These are phyloP conservation scores for Arthrobotrys musiformis DNA, from an alignment of 2,329 filamentous ascomycete genomes.

Conservation along the genomic window DNA sequence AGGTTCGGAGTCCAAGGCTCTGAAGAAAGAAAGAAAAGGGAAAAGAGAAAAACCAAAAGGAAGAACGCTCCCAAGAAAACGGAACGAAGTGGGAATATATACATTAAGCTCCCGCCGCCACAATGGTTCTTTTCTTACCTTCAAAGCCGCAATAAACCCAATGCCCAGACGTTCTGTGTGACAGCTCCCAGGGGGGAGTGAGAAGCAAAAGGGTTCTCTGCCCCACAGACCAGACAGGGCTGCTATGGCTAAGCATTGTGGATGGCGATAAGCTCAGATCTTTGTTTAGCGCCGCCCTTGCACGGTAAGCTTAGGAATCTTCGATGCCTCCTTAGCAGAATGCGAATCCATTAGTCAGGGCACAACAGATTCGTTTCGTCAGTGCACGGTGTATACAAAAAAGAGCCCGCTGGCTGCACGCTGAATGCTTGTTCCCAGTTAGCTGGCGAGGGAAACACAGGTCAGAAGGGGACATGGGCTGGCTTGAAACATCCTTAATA, in stretches of 20 bases:
- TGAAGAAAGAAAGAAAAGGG: conserved; percentile 16
- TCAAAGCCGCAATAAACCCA: neutral
- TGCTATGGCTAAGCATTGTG: conserved; percentile 23
- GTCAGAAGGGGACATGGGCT: conserved; percentile 18
- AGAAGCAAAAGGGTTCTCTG: conserved; percentile 6
- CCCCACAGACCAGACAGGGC: conserved; percentile 14
- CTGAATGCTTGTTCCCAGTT: too few species aligned
- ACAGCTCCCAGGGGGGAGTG: conserved; percentile 21
- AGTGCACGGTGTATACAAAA: conserved; percentile 49
- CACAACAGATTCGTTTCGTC: conserved; percentile 39
- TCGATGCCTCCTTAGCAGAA: conserved; percentile 13
- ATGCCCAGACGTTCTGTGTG: conserved; percentile 37
- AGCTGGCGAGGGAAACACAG: neutral
- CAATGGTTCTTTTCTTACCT: neutral
- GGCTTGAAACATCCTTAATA: conserved; percentile 45
- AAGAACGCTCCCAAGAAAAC: conserved; percentile 8
- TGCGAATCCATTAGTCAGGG: conserved; percentile 2
- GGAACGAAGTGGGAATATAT: conserved; percentile 19
- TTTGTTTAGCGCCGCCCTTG: conserved; percentile 35
- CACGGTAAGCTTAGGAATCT: conserved; percentile 25
- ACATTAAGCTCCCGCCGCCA: neutral
- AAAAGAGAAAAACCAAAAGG: conserved; percentile 9
- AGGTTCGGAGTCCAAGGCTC: conserved; percentile 50
- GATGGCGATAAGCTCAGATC: conserved; percentile 54
- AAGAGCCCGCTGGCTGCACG: conserved; percentile 6